Base-by-base conservation (phyloP, 441 rosid genomes). In the Eruca vesicaria region DNA sequence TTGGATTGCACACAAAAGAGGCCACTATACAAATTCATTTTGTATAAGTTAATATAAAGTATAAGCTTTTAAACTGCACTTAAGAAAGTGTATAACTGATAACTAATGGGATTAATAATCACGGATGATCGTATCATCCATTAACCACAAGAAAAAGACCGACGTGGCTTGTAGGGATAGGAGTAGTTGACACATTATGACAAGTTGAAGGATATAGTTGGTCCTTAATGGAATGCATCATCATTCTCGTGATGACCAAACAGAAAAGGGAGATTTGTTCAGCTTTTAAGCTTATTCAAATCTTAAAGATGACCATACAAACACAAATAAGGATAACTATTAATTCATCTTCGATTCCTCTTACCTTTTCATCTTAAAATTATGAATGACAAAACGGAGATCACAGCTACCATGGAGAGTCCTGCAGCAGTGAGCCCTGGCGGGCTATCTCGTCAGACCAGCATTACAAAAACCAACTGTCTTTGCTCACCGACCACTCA, bases 401-500 rank as follows among this genome's bases (percentile, higher is more conserved):
- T 19, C 23, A 36, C 62, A 52, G 38, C 76, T 33, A 33, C 63
- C 41, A 23, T 65, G 15, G 58, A 59, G 43, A 14, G 5, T 15
- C 8, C 29, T 1, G 2, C 26, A 16, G 9, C 33, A 16, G 31
- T 14, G 10, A 50, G 43, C 20, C 2, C 33, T 7, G 57, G 76
- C 1, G 71, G 77, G 35, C 35, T 73, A 18, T 45, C 71, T 15
- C 77, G 77, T 41, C 77, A 73, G 71, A 73, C 71, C 48, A 73
- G 77, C 45, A 73, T 57, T 35, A 73, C 58, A 41, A 73, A 73
- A 35, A 29, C 48, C 64, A 57, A 0, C 31, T 73, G 77, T 32
- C 70, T 73, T 73, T 65, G 77, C 64, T 73, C 77, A 65, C 77
- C 71, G 35, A 73, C 77, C 48, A 73, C 59, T 65, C 77, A 65